Percentiles rank a stretch among this genome's conserved stretches.
Evolutionary conservation across 2,329 filamentous ascomycete genomes (phyloP).

Genomic region (Trichoderma sp.): DNA sequence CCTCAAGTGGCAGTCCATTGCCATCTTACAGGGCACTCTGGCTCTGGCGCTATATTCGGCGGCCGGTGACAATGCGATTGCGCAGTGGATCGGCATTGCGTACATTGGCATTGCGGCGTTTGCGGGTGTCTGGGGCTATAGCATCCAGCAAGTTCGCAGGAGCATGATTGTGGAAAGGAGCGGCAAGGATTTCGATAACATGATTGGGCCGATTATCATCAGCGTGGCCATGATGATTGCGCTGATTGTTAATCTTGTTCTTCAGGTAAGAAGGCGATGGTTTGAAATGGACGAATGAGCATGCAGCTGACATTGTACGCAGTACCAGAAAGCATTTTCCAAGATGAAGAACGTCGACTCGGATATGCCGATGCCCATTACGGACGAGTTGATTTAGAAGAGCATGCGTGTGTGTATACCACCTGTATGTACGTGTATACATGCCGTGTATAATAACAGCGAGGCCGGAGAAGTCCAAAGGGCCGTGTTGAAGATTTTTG

Average conservation of each 20-base stretch:
- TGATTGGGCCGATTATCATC: conserved; percentile 81
- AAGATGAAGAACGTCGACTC: conserved; percentile 35
- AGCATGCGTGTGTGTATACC: not conserved
- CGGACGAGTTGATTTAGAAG: conserved; percentile 41
- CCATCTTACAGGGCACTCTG: conserved; percentile 80
- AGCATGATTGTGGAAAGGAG: conserved; percentile 83
- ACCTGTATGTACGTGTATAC: not conserved
- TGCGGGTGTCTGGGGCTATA: conserved; percentile 84
- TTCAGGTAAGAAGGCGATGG: conserved; percentile 69
- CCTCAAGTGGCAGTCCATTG: conserved; percentile 98
- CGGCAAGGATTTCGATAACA: conserved; percentile 90
- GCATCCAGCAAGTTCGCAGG: conserved; percentile 74
- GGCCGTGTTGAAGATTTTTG: not conserved
- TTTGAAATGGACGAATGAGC: not conserved
- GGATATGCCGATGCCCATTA: conserved; percentile 28
- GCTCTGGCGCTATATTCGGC: conserved; percentile 88
- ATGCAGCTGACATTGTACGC: conserved; percentile 19
- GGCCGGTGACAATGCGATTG: conserved; percentile 77
- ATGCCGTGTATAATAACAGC: conserved; percentile 13
- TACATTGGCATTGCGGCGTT: conserved; percentile 85
- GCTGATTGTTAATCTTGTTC: conserved; percentile 82
- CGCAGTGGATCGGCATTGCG: conserved; percentile 75
- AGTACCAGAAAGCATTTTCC: conserved; percentile 43
- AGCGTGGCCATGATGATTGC: conserved; percentile 78
- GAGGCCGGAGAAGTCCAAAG: not conserved